Base-by-base conservation (phyloP, 257 asterid species). In the Salvia miltiorrhiza region DNA sequence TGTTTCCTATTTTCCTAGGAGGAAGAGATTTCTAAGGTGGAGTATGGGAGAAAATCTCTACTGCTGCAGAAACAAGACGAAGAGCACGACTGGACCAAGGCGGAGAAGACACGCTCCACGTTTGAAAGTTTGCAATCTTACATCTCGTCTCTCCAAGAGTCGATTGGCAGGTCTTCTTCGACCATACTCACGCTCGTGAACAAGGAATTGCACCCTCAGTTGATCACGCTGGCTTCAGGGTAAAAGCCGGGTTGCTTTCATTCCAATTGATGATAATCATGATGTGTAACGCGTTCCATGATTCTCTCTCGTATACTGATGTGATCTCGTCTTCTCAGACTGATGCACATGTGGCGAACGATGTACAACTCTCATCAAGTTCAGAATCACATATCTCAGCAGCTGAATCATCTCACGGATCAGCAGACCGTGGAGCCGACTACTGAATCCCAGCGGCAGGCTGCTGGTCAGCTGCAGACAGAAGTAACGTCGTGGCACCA, bases 181-280 rank as follows among this genome's bases (percentile, higher is more conserved):
- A 77, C 84, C 63, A 76, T 88, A 75, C 45, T 76, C 70, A 78
- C 47, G 39, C 89, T 90, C 78, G 71, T 88, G 65, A 81, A 75
- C 54, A 85, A 85, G 74, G 97, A 90, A 77, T 78, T 90, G 69
- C 85, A 82, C 39, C 95, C 92, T 73, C 96, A 90, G 83, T 72
- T 90, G 75, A 76, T 84, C 47, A 84, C 95, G 40, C 76, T 90
- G 70, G 83, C 85, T 70, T 85, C 96, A 14, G 96, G 96, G 97
- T 90, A 90, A 76, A 58, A 59, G 35, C 53, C 0, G 33, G 47
- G 26, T 9, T 6, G 9, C 56, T 21, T 65, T 7, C 35, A 28
- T 45, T 69, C 69, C 24, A 58, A 49, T 35, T 35, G 40, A 35
- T 1, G 7, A 35, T 35, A 8, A 35, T 35, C 40, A 35, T 35